Base-by-base conservation (phyloP, 176 grass and related monocot genomes). In the Oryza coarctata region DNA sequence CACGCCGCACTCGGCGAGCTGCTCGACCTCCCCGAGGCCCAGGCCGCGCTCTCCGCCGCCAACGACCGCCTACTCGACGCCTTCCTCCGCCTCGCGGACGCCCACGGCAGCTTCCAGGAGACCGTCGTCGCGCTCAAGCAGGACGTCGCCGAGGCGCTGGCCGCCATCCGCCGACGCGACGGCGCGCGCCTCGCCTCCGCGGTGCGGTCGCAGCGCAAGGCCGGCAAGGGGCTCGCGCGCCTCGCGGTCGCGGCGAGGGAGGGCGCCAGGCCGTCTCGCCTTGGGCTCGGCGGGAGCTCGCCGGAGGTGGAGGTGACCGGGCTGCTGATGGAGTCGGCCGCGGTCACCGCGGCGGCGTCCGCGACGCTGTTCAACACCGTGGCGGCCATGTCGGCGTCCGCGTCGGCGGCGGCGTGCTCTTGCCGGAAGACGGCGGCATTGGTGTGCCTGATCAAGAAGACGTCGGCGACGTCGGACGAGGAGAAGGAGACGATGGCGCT, bases 1-100 rank as follows among this genome's bases (percentile, higher is more conserved):
- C 92, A 87, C 63, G 79, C 86, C 63, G 69, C 90, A 1, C 78
- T 94, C 11, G 77, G 32, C 68, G 88, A 91, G 25, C 88, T 94
- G 0, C 77, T 92, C 5, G 50, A 73, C 55, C 83, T 92, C 10
- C 79, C 76, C 25, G 85, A 89, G 55, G 86, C 86, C 5, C 88
- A 89, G 82, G 87, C 71, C 26, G 73, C 69, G 9, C 64, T 94
- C 78, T 62, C 45, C 22, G 26, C 58, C 28, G 52, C 67, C 34
- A 47, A 25, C 18, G 90, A 97, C 63, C 80, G 78, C 32, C 74
- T 94, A 25, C 90, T 97, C 1, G 94, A 92, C 66, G 73, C 83
- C 33, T 94, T 92, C 73, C 92, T 97, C 75, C 63, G 67, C 70
- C 88, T 97, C 14, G 88, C 88, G 36, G 95, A 94, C 78, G 84